phyloP scores from a whole-genome alignment of 148 eudicot species.

The Fagopyrum tataricum region DNA sequence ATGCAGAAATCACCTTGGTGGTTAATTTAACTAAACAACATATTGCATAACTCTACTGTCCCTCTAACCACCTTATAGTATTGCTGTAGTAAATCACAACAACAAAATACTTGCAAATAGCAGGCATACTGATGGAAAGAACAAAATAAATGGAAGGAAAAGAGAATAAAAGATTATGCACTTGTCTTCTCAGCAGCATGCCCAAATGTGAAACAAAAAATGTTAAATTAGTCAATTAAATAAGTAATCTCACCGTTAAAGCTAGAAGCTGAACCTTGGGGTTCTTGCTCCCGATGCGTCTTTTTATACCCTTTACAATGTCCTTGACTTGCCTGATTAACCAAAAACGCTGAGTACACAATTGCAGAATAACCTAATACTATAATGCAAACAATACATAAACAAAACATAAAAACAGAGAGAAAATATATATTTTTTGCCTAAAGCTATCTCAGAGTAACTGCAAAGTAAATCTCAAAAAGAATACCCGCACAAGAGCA shows the following conservation, averaged over 20 bases:
- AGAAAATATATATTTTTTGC: not conserved
- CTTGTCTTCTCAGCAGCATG: not conserved
- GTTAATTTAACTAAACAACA: not conserved
- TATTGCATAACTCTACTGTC: not conserved
- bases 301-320: conserved; percentile 80
- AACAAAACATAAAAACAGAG: not conserved
- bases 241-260: conserved; percentile 47
- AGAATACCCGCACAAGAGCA: not conserved
- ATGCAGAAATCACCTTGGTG: not conserved
- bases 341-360: conserved; percentile 16
- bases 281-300: conserved; percentile 73
- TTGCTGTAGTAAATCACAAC: not conserved
- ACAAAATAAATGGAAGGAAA: not conserved
- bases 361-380: conserved; percentile 10
- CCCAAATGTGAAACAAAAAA: not conserved
- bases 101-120: not conserved
- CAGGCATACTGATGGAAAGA: not conserved
- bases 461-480: not conserved
- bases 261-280: conserved; percentile 89
- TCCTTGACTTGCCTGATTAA: conserved; percentile 80
- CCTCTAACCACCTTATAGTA: not conserved
- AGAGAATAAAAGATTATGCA: not conserved
- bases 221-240: not conserved
- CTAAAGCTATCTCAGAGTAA: not conserved
- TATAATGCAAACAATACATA: not conserved